phyloP scores from a whole-genome alignment of 129 eudicot genomes.

The Calendula officinalis region DNA sequence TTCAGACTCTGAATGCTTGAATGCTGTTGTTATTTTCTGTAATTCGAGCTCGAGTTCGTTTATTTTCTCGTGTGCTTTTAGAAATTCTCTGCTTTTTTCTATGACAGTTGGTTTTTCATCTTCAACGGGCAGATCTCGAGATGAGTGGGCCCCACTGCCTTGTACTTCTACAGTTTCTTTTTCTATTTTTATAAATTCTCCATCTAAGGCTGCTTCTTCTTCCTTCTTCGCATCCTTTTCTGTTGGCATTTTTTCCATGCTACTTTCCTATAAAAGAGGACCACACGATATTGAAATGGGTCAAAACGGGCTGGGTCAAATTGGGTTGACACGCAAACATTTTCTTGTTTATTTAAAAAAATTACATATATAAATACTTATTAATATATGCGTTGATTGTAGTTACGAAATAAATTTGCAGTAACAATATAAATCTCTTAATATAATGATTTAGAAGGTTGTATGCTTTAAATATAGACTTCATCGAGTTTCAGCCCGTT shows the following conservation, averaged over 20 bases:
- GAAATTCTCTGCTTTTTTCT: conserved; percentile 55
- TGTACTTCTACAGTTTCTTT: conserved; percentile 46
- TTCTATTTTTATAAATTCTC: conserved; percentile 81
- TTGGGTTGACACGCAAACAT: no score
- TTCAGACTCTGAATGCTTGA: conserved; percentile 66
- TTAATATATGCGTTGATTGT: no score
- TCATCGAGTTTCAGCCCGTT: no score
- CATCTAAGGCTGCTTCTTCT: conserved; percentile 63
- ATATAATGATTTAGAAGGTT: not conserved
- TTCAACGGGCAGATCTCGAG: conserved; percentile 33
- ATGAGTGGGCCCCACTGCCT: conserved; percentile 30
- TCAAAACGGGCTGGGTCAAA: no score
- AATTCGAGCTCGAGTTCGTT: conserved; percentile 72
- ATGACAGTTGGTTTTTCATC: conserved; percentile 30
- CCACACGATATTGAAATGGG: not conserved
- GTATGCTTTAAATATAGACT: not conserved
- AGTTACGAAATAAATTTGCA: no score
- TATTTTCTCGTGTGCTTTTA: conserved; percentile 69
- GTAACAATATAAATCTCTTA: not conserved
- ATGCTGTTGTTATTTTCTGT: conserved; percentile 40
- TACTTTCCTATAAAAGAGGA: conserved; percentile 27
- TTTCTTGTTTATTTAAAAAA: no score
- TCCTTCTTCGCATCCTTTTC: conserved; percentile 48
- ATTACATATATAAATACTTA: no score
- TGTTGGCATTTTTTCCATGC: conserved; percentile 13